phyloP scores from a whole-genome alignment of 306 rosid species.

The Bauhinia variegata region DNA sequence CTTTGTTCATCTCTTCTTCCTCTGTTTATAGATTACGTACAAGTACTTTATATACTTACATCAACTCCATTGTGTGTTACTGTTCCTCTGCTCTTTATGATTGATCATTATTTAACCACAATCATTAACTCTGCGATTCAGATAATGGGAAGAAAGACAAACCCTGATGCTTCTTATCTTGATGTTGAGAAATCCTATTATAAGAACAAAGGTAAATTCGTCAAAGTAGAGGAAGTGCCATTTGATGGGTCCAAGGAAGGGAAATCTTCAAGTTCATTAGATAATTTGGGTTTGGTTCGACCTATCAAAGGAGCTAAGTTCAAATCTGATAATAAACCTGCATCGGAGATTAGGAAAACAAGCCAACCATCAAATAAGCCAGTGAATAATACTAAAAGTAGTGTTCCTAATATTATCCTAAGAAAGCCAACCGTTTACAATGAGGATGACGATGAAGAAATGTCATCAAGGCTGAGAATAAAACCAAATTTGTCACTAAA shows the following conservation, averaged over 20 bases:
- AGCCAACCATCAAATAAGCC: constrained; percentile 37
- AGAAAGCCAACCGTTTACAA: constrained; percentile 66
- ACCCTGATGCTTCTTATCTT: constrained; percentile 75
- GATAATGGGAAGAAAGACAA: constrained; percentile 86
- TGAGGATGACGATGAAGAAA: constrained; percentile 52
- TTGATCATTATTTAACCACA: background rate
- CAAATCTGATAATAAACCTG: constrained; percentile 48
- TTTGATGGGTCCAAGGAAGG: constrained; percentile 53
- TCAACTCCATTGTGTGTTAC: too few species aligned
- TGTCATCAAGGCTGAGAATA: constrained; percentile 58
- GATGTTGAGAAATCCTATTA: constrained; percentile 84
- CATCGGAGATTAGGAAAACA: constrained; percentile 55
- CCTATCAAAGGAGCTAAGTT: constrained; percentile 60
- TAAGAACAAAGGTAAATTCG: constrained; percentile 67
- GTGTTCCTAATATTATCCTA: constrained; percentile 79
- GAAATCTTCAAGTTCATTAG: constrained; percentile 51
- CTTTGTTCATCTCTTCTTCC: constrained; percentile 14
- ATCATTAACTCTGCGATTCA: constrained; percentile 34
- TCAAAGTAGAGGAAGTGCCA: constrained; percentile 72
- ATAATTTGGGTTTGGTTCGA: constrained; percentile 65
- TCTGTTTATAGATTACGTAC: background rate
- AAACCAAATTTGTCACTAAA: constrained; percentile 69
- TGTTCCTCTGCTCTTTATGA: background rate
- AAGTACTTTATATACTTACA: too few species aligned
- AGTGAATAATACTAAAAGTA: constrained; percentile 42